Conservation (phyloP, 148 eudicot species). For the Beta vulgaris region DNA sequence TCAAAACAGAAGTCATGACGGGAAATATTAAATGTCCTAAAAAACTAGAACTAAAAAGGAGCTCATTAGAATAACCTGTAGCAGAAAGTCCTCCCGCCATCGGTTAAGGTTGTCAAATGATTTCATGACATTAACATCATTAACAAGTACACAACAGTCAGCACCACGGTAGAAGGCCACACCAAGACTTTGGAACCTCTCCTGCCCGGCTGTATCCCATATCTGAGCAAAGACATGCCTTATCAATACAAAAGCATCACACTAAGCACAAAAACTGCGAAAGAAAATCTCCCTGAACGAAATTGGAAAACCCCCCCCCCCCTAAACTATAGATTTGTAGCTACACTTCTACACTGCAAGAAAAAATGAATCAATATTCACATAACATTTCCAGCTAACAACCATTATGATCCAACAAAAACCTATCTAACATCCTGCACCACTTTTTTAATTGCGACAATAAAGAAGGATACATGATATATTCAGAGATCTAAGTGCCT, state of each 20-base stretch:
- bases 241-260: conserved; percentile 13
- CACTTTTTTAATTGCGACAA: not conserved
- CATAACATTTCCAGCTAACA: not conserved
- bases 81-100: conserved; percentile 77
- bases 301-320: no score
- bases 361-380: not conserved
- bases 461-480: not conserved
- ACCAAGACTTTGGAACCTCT: conserved; percentile 83
- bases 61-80: conserved; percentile 46
- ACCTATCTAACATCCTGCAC: not conserved
- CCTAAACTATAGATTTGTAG: no score
- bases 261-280: not conserved
- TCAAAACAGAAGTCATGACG: conserved; percentile 3
- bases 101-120: conserved; percentile 72
- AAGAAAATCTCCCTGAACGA: not conserved
- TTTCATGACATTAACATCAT: conserved; percentile 76
- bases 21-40: not conserved
- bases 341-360: not conserved
- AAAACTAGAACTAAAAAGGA: not conserved
- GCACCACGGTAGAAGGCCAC: conserved; percentile 87
- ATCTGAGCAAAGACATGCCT: conserved; percentile 37
- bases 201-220: conserved; percentile 95
- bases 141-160: conserved; percentile 77
- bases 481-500: not conserved
- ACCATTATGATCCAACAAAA: not conserved